A percentile compares a stretch with the other conserved stretches of the same genome.
phyloP scores from a whole-genome alignment of 2,329 filamentous ascomycete genomes.

The Graphilbum ipis-grandicollis region DNA sequence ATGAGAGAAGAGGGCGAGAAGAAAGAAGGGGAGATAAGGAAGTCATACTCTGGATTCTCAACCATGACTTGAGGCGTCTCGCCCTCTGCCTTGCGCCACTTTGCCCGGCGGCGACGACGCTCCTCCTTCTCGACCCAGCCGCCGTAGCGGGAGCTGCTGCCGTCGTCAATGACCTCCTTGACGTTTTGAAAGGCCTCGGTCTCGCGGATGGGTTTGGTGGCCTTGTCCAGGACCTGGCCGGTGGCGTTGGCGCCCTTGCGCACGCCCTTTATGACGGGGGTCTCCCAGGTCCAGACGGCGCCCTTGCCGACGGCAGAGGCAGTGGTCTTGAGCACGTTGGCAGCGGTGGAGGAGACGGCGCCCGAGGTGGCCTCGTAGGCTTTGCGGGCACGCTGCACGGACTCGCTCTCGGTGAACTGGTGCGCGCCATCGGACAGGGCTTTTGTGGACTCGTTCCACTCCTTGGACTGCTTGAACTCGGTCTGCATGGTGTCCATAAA shows the following conservation, averaged over 20 bases:
- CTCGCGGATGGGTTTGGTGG: conserved; percentile 83
- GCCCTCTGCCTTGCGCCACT: conserved; percentile 46
- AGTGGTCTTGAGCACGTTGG: conserved; percentile 68
- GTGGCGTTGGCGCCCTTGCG: conserved; percentile 74
- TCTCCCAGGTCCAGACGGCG: conserved; percentile 95
- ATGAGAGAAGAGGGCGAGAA: conserved; percentile 8
- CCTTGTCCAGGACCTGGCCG: conserved; percentile 77
- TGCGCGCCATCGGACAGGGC: conserved; percentile 77
- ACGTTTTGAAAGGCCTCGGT: conserved; percentile 91
- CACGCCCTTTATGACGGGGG: conserved; percentile 77
- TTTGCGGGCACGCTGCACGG: conserved; percentile 66
- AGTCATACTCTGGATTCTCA: conserved; percentile 71
- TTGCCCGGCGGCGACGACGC: conserved; percentile 60
- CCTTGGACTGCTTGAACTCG: conserved; percentile 93
- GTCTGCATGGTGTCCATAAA: conserved; percentile 91
- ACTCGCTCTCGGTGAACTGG: conserved; percentile 85
- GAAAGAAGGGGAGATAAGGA: not conserved
- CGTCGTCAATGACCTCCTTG: conserved; percentile 92
- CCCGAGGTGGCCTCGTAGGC: conserved; percentile 79
- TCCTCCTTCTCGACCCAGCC: conserved; percentile 97
- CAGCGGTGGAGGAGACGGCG: conserved; percentile 61
- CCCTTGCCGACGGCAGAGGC: conserved; percentile 77
- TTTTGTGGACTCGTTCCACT: conserved; percentile 98
- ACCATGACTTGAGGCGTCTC: conserved; percentile 42
- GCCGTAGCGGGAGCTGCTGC: conserved; percentile 87